These are phyloP conservation scores for Tilletia setariae DNA, from an alignment of 1,284 basidiomycete species.

Conservation along the genomic window DNA sequence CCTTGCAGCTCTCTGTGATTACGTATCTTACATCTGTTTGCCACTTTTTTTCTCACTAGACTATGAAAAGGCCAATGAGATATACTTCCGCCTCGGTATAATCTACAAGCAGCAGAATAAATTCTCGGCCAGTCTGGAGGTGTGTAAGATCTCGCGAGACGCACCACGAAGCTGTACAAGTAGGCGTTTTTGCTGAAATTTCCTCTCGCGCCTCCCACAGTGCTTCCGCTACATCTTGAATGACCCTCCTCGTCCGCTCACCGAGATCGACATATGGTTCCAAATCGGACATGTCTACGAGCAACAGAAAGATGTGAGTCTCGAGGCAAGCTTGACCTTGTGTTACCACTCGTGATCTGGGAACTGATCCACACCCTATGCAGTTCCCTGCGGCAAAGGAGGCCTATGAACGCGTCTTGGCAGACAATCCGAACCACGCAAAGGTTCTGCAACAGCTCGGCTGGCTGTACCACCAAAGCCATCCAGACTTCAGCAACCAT, in stretches of 20 bases:
- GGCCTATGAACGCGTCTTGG: conserved; percentile 92
- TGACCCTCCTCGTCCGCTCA: conserved; percentile 89
- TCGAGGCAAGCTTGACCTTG: conserved; percentile 60
- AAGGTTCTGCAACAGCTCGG: conserved; percentile 98
- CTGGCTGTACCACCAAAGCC: conserved; percentile 93
- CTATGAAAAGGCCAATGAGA: conserved; percentile 98
- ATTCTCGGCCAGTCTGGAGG: conserved; percentile 58
- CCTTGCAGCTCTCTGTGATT: too few relatives aligned
- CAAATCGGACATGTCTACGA: conserved; percentile 99
- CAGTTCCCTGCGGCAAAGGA: conserved; percentile 86
- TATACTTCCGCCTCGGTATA: conserved; percentile 94
- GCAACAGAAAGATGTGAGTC: conserved; percentile 80
- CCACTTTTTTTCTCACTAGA: conserved; percentile 59
- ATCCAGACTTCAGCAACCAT: conserved; percentile 89
- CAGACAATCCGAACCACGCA: conserved; percentile 87
- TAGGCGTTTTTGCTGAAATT: conserved; percentile 1
- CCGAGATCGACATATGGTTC: conserved; percentile 98
- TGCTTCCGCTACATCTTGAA: conserved; percentile 88
- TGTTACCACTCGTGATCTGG: conserved; percentile 31
- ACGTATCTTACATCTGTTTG: too few relatives aligned
- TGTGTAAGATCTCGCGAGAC: background rate
- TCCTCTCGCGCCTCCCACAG: background rate
- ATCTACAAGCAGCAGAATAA: conserved; percentile 99
- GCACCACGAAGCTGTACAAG: too few relatives aligned
- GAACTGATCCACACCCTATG: conserved; percentile 31